A percentile compares a stretch with the other conserved stretches of the same genome.
These are phyloP conservation scores for Dittrichia graveolens DNA, from an alignment of 129 eudicot genomes.

Conservation along the genomic window DNA sequence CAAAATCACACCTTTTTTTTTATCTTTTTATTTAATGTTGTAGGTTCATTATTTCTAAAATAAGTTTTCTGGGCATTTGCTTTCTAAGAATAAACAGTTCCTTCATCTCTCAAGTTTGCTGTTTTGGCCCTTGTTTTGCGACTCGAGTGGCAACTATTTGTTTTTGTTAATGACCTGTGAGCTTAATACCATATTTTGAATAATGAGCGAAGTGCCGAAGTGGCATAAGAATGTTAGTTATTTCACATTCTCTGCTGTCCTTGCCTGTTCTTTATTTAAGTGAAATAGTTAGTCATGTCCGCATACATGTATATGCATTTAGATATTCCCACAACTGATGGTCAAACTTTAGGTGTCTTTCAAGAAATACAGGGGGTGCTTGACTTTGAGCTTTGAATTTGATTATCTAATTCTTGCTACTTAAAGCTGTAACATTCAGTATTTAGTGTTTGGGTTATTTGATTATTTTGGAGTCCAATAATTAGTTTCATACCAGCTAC, in stretches of 20 bases:
- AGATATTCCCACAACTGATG: slow-evolving; percentile 7
- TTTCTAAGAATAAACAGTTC: neutral
- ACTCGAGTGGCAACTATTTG: neutral
- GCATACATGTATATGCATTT: neutral
- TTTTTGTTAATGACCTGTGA: slow-evolving; percentile 14
- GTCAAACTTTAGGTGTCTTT: neutral
- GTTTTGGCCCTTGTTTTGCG: neutral
- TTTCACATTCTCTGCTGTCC: neutral
- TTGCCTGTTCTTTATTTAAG: neutral
- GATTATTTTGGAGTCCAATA: too few relatives aligned
- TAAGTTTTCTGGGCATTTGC: neutral
- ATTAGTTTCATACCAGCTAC: too few relatives aligned
- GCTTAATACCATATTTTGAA: neutral
- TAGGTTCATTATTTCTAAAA: neutral
- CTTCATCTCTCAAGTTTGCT: slow-evolving; percentile 1
- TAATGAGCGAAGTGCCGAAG: too few relatives aligned
- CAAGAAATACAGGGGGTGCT: neutral
- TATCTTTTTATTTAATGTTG: neutral
- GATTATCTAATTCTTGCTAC: too few relatives aligned
- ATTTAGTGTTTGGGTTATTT: too few relatives aligned
- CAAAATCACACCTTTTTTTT: neutral
- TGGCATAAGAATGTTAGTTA: too few relatives aligned
- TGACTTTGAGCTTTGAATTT: too few relatives aligned
- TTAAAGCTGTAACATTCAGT: too few relatives aligned
- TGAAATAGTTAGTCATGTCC: slow-evolving; percentile 4